Conservation (phyloP, 345 rosid genomes). For the Carallia pectinifolia region DNA sequence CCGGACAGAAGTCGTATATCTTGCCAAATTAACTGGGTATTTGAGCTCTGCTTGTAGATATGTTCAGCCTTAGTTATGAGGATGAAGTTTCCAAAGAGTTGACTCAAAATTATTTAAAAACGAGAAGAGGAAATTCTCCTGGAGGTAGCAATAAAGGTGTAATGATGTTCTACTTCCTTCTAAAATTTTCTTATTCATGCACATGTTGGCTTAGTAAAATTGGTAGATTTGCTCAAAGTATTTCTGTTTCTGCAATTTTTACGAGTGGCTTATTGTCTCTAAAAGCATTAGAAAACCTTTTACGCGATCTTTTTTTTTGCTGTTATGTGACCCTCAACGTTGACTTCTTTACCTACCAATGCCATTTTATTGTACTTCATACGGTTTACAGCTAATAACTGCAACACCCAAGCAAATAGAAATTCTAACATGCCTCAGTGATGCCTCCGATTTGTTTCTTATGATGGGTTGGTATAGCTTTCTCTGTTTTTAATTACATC, state of each 20-base stretch:
- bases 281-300: too few species aligned
- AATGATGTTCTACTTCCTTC: background rate
- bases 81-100: constrained; percentile 97
- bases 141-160: constrained; percentile 86
- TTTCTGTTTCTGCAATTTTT: too few species aligned
- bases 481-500: background rate
- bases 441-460: constrained; percentile 97
- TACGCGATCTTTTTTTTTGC: too few species aligned
- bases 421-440: constrained; percentile 90
- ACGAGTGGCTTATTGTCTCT: too few species aligned
- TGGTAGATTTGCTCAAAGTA: too few species aligned
- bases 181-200: background rate
- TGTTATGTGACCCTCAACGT: too few species aligned
- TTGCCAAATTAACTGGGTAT: constrained; percentile 68
- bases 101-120: constrained; percentile 78
- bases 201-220: too few species aligned
- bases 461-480: constrained; percentile 55
- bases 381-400: constrained; percentile 71
- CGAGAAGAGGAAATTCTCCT: constrained; percentile 89
- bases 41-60: constrained; percentile 82
- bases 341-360: background rate
- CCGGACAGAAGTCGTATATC: constrained; percentile 64
- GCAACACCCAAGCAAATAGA: constrained; percentile 97
- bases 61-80: constrained; percentile 73
- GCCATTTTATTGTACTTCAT: background rate